Percentiles rank a stretch among this genome's conserved stretches.
phyloP scores from a whole-genome alignment of 768 basidiomycete genomes.

The Trametes cingulata region DNA sequence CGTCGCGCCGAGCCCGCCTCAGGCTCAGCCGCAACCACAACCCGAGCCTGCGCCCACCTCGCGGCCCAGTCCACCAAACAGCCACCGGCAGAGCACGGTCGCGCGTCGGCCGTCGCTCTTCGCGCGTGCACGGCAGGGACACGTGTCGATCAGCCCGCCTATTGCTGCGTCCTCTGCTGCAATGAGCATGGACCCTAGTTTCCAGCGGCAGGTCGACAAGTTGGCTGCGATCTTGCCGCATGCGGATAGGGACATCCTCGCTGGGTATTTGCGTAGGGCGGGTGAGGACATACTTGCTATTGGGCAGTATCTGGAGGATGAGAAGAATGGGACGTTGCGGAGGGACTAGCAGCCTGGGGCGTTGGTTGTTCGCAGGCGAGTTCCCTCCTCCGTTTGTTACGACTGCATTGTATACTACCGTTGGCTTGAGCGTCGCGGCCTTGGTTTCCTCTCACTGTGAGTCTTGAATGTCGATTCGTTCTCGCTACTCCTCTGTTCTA shows the following conservation, averaged over 20 bases:
- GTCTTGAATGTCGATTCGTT: background rate
- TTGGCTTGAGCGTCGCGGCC: background rate
- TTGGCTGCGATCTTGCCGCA: constrained; percentile 71
- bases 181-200: constrained; percentile 44
- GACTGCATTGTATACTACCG: constrained; percentile 7
- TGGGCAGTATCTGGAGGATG: constrained; percentile 82
- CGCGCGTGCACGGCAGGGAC: constrained; percentile 21
- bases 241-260: constrained; percentile 66
- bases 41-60: constrained; percentile 35
- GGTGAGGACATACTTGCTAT: constrained; percentile 86
- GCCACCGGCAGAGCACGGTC: constrained; percentile 35
- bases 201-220: constrained; percentile 68
- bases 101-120: constrained; percentile 35
- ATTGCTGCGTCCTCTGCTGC: background rate
- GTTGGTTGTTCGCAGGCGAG: background rate
- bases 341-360: constrained; percentile 24
- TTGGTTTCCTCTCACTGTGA: background rate
- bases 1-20: constrained; percentile 27
- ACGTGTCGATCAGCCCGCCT: constrained; percentile 5
- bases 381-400: constrained; percentile 17
- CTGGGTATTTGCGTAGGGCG: constrained; percentile 68
- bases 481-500: background rate
- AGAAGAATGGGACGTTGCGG: constrained; percentile 68
- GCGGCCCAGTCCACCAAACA: constrained; percentile 21
- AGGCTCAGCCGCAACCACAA: constrained; percentile 14